Evolutionary conservation across 2,329 filamentous ascomycete genomes (phyloP), one percentile per base, ranked within the genome.

Genomic region (Septoria petroselini): DNA sequence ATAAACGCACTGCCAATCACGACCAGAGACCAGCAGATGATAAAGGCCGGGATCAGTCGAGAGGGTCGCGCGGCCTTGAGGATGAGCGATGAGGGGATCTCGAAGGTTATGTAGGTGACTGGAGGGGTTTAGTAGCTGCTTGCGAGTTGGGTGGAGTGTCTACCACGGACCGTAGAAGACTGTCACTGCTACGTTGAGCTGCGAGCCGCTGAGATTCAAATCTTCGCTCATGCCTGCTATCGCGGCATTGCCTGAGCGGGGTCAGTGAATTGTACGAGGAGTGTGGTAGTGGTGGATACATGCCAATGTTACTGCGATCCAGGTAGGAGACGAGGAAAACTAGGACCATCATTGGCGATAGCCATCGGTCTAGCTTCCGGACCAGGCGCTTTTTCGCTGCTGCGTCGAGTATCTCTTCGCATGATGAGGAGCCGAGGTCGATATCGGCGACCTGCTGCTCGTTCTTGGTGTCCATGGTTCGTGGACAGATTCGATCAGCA

Each of bases 321-420:
- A 81, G 67, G 58, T 78, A 80, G 53, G 74, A 78, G 3, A 72
- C 71, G 15, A 82, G 59, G 53, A 80, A 82, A 3, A 80, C 70
- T 39, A 79, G 63, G 72, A 78, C 79, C 50, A 81, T 76, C 47
- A 80, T 73, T 0, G 76, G 76, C 3, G 73, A 70, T 42, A 79
- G 72, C 3, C 69, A 69, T 3, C 72, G 37, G 47, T 79, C 76
- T 8, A 79, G 64, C 51, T 78, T 78, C 23, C 23, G 5, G 9
- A 27, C 23, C 23, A 27, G 9, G 23, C 23, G 23, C 23, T 27
- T 27, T 27, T 27, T 9, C 5, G 23, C 23, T 27, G 23, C 23
- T 5, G 23, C 23, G 9, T 27, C 9, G 23, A 27, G 5, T 27
- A 9, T 27, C 23, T 27, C 23, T 27, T 27, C 23, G 23, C 9